Base-by-base conservation (phyloP, 352 stramenopile species). In the Phytophthora rubi region DNA sequence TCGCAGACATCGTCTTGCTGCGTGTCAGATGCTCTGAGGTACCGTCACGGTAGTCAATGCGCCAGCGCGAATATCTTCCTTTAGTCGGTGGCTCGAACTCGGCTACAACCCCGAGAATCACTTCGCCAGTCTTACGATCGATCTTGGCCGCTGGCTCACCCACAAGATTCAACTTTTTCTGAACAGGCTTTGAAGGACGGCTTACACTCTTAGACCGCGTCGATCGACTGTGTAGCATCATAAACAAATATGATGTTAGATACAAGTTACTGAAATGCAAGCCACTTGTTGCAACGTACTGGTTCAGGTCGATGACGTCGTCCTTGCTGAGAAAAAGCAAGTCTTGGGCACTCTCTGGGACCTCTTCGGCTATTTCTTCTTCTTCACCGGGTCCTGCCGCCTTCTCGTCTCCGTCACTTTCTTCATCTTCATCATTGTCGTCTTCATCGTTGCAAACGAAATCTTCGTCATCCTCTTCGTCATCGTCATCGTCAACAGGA, bases 381-480 rank as follows among this genome's bases (percentile, higher is more conserved):
- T 80, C 61, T 2, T 64, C 59, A 0, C 61, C 53, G 21, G 1
- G 44, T 51, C 23, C 44, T 9, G 56, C 2, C 28, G 42, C n/a
- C 33, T 68, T 48, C 3, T 71, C 62, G 6, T 76, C 53, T 26
- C 45, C 68, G 0, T 70, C 55, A 6, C 66, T 62, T 1, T 76
- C 67, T 1, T 64, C 61, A 0, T 74, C 70, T 1, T 68, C 60
- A 4, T 69, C 71, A 6, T 85, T 65, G 1, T 72, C 74, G 1
- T 80, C 70, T 18, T 76, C 62, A 0, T 80, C 59, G 7, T 75
- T 71, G 23, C 65, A 80, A 54, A 77, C 65, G 6, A 85, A 81
- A 61, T 87, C 84, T 21, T 88, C 75, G 13, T 88, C 83, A 1
- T 90, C 79, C 0, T 84, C 77, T 53, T 89, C 78, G 15, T 89